These are phyloP conservation scores for Acanthamoeba royreba DNA, from an alignment of 208 protist species.

Conservation along the genomic window DNA sequence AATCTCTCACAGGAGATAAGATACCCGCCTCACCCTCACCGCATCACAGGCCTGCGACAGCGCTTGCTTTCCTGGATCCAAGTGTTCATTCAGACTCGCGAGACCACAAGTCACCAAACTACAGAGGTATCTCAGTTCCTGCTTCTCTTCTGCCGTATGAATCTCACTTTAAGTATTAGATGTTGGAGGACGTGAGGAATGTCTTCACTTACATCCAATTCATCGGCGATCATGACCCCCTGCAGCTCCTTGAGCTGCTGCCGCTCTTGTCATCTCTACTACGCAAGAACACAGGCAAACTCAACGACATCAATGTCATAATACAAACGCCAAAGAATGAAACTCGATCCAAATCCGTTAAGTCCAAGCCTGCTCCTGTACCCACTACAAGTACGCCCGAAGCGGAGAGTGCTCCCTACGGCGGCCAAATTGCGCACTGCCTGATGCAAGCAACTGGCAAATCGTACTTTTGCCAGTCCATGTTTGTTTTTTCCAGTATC, in stretches of 20 bases:
- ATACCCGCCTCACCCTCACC: too few species aligned
- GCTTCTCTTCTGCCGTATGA: not conserved
- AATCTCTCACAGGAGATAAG: not conserved
- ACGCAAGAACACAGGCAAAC: not conserved
- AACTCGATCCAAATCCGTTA: too few species aligned
- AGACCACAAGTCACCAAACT: not conserved
- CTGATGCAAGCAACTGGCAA: not conserved
- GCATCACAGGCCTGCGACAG: not conserved
- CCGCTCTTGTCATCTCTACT: not conserved
- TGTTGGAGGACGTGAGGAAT: not conserved
- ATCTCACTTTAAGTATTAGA: too few species aligned
- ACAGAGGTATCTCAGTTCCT: not conserved
- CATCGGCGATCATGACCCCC: not conserved
- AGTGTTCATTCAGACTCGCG: constrained; percentile 2
- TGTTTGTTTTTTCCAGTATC: too few species aligned
- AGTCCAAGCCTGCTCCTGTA: not conserved
- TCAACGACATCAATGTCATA: not conserved
- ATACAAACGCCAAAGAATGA: too few species aligned
- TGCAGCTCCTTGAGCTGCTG: constrained; percentile 33
- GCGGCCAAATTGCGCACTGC: constrained; percentile 5
- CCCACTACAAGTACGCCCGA: not conserved
- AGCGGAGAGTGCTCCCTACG: not conserved
- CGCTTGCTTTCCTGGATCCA: constrained; percentile 26
- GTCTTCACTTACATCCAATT: constrained; percentile 4
- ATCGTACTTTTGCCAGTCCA: too few species aligned